A percentile compares a stretch with the other conserved stretches of the same genome.
Conservation (phyloP, 2,329 filamentous ascomycete species). For the Fusarium anguioides region DNA sequence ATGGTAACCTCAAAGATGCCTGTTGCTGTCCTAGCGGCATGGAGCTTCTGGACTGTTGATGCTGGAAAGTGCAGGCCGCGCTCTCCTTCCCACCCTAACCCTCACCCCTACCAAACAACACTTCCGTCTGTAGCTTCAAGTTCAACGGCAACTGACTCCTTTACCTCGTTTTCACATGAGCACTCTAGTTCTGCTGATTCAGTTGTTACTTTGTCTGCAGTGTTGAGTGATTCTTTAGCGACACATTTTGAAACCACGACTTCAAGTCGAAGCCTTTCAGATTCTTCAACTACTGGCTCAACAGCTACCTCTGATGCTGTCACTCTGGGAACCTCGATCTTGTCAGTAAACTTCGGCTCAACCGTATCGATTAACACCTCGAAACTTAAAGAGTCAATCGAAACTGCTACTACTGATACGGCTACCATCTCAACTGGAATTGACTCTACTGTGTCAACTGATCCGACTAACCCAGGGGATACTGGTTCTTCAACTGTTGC, state of each 20-base stretch:
- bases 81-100: neutral
- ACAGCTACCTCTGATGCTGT: neutral
- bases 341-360: neutral
- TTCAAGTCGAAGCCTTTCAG: neutral
- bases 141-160: neutral
- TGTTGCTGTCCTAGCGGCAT: neutral
- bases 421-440: neutral
- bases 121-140: neutral
- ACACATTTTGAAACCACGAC: neutral
- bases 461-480: neutral
- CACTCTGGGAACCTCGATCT: neutral
- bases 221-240: neutral
- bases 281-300: neutral
- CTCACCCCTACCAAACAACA: neutral
- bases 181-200: neutral
- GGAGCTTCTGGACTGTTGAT: neutral
- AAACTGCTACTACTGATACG: neutral
- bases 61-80: slow-evolving; percentile 3
- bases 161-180: neutral
- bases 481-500: neutral
- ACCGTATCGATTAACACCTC: neutral
- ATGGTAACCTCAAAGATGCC: neutral
- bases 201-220: neutral
- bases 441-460: neutral
- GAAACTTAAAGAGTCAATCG: neutral